Conservation (phyloP, 2,329 filamentous ascomycete genomes). For the Ceratocystis harringtonii region DNA sequence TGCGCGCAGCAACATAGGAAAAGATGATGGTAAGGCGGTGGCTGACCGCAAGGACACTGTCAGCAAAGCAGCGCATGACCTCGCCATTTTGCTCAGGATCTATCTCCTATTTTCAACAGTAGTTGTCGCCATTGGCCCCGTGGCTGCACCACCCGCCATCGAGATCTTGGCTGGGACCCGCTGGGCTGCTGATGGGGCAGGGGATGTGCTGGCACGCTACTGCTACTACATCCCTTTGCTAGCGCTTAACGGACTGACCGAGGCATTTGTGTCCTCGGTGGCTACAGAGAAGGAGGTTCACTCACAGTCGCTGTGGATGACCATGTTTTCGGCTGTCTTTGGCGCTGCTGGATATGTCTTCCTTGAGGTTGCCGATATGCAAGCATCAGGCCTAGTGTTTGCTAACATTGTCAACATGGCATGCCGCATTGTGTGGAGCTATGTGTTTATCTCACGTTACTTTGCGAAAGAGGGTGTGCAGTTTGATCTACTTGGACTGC, state of each 20-base stretch:
- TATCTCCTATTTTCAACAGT: constrained; percentile 62
- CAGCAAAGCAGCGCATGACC: constrained; percentile 33
- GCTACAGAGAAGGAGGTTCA: constrained; percentile 62
- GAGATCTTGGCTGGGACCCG: constrained; percentile 58
- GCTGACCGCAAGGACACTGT: constrained; percentile 23
- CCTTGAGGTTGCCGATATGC: constrained; percentile 51
- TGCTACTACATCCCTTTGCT: constrained; percentile 89
- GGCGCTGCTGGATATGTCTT: constrained; percentile 59
- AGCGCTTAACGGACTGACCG: constrained; percentile 78
- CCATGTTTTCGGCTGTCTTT: constrained; percentile 62
- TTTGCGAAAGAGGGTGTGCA: constrained; percentile 34
- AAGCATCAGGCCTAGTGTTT: constrained; percentile 65
- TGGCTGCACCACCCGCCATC: constrained; percentile 58
- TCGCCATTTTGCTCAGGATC: constrained; percentile 50
- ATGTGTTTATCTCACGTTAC: constrained; percentile 52
- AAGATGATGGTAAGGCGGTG: not conserved
- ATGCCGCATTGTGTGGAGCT: constrained; percentile 70
- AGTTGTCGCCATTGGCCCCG: constrained; percentile 56
- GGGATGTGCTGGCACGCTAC: constrained; percentile 60
- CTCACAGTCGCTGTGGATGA: constrained; percentile 71
- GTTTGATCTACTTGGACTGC: constrained; percentile 29
- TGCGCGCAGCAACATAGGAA: not conserved
- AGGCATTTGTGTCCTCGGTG: constrained; percentile 84
- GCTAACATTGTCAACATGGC: constrained; percentile 87
- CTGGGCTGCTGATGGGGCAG: constrained; percentile 63